A percentile compares a stretch with the other conserved stretches of the same genome.
Evolutionary conservation across 2,329 filamentous ascomycete genomes (phyloP).

Genomic region (Sporothrix euskadiensis): DNA sequence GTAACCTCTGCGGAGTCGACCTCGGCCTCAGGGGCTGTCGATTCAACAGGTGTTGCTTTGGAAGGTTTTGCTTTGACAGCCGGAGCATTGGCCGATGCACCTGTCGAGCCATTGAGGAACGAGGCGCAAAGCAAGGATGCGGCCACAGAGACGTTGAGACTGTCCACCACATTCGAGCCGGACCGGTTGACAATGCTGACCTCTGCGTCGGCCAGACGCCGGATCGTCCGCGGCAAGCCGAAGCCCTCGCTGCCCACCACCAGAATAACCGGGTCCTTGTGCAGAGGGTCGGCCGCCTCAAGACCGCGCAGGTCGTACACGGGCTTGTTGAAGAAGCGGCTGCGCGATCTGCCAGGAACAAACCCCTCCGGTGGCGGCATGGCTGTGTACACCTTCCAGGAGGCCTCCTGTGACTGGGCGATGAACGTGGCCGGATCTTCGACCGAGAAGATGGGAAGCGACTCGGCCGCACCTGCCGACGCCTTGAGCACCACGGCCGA

Average conservation of each 20-base stretch:
- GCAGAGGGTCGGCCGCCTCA: conserved; percentile 54
- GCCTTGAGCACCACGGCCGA: conserved; percentile 81
- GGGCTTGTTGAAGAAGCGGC: conserved; percentile 35
- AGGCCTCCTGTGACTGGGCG: conserved; percentile 62
- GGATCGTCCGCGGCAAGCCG: conserved; percentile 66
- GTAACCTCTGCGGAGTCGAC: not conserved
- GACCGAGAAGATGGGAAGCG: conserved; percentile 71
- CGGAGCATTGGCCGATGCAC: not conserved
- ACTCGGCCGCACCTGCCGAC: conserved; percentile 83
- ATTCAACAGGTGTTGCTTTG: not conserved
- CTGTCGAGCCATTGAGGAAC: conserved; percentile 54
- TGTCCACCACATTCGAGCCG: conserved; percentile 67
- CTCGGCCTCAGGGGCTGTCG: too few species aligned
- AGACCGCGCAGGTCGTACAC: conserved; percentile 54
- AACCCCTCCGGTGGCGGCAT: conserved; percentile 49
- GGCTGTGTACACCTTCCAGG: conserved; percentile 84
- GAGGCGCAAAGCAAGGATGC: conserved; percentile 72
- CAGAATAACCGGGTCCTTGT: conserved; percentile 68
- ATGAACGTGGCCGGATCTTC: conserved; percentile 70
- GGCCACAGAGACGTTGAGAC: conserved; percentile 90
- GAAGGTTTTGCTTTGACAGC: not conserved
- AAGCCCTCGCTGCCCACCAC: conserved; percentile 81
- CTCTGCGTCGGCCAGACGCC: conserved; percentile 64
- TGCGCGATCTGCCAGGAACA: not conserved
- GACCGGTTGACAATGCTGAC: conserved; percentile 63